Evolutionary conservation across 768 basidiomycete genomes (phyloP).

Genomic region (Calocera viscosa): DNA sequence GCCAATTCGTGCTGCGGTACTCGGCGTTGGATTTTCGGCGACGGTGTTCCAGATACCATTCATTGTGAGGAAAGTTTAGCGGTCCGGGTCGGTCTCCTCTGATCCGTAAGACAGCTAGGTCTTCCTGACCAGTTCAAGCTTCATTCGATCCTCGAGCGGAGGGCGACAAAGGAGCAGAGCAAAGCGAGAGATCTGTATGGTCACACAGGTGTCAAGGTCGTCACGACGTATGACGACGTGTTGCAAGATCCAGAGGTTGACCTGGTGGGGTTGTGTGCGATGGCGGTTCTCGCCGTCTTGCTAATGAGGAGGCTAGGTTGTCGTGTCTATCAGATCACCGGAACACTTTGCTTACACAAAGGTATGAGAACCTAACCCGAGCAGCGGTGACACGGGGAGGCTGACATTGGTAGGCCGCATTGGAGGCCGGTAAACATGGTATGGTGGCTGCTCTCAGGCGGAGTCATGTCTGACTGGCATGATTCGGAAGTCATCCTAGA

Average conservation of each 20-base stretch:
- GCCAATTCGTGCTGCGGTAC: conserved; percentile 15
- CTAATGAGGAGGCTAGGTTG: background rate
- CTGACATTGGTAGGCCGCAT: background rate
- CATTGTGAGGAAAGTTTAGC: conserved; percentile 10
- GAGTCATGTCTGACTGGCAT: background rate
- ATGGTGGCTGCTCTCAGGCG: background rate
- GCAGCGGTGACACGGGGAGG: background rate
- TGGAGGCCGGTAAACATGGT: conserved; percentile 13
- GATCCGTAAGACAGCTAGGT: conserved; percentile 7
- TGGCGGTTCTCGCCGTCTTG: background rate
- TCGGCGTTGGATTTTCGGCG: conserved; percentile 17
- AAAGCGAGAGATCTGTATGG: conserved; percentile 13
- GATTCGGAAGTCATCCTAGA: conserved; percentile 15
- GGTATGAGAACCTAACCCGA: conserved; percentile 9
- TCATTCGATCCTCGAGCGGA: conserved; percentile 16
- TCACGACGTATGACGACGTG: conserved; percentile 14
- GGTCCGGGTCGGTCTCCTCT: no score
- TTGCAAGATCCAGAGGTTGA: conserved; percentile 14
- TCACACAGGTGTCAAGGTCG: conserved; percentile 14
- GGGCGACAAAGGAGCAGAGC: conserved; percentile 12
- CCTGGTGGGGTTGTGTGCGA: conserved; percentile 4
- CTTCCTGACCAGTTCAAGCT: conserved; percentile 15
- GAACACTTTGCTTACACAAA: conserved; percentile 8
- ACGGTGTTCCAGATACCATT: conserved; percentile 17
- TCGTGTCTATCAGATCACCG: background rate